These are phyloP conservation scores for Aspergillus leporis DNA, from an alignment of 495 filamentous ascomycete genomes.

Conservation along the genomic window DNA sequence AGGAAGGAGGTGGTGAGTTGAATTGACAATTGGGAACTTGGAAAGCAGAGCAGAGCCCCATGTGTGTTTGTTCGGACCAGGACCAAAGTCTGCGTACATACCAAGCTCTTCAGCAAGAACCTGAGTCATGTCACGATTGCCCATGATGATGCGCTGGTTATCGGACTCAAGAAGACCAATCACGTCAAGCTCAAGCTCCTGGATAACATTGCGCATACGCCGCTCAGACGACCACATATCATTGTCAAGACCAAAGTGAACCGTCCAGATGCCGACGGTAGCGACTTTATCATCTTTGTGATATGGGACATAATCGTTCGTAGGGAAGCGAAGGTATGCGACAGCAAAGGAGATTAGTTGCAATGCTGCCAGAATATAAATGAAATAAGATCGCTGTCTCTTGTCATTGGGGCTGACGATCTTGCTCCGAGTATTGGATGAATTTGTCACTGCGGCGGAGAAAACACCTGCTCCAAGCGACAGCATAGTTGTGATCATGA, in stretches of 20 bases:
- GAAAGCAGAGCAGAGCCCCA: conserved; percentile 93
- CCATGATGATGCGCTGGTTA: conserved; percentile 98
- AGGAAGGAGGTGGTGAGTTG: conserved; percentile 91
- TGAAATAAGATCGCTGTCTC: conserved; percentile 65
- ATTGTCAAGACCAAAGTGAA: conserved; percentile 97
- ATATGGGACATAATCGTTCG: conserved; percentile 87
- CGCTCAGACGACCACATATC: conserved; percentile 98
- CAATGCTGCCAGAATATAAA: conserved; percentile 70
- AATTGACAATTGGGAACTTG: conserved; percentile 97
- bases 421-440: conserved; percentile 46
- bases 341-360: conserved; percentile 78
- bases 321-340: conserved; percentile 92
- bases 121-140: conserved; percentile 95
- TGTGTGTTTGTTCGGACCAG: conserved; percentile 98
- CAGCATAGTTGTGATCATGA: conserved; percentile 85
- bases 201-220: conserved; percentile 89
- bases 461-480: conserved; percentile 85
- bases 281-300: conserved; percentile 82
- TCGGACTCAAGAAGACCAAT: conserved; percentile 93
- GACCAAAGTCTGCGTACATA: conserved; percentile 98
- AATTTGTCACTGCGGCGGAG: conserved; percentile 60
- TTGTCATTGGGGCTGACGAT: conserved; percentile 53
- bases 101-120: conserved; percentile 93
- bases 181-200: conserved; percentile 92
- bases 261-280: conserved; percentile 97